Evolutionary conservation across 805 yeast species (phyloP).

Genomic region (Pichia membranifaciens): DNA sequence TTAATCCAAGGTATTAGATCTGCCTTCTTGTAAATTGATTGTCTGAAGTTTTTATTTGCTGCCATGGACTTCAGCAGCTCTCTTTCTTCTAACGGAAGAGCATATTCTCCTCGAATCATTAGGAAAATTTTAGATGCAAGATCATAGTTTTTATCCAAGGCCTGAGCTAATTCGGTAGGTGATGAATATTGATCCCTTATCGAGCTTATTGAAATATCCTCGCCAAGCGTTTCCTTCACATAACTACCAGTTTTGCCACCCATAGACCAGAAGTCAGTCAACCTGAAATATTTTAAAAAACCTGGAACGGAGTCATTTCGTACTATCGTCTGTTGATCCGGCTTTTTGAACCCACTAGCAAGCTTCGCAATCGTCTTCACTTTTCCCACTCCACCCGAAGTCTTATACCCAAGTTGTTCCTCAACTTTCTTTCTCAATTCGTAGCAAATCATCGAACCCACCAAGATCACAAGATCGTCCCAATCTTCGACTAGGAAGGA

Average conservation of each 20-base stretch:
- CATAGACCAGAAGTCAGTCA: conserved; percentile 79
- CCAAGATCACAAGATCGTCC: conserved; percentile 70
- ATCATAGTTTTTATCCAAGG: conserved; percentile 37
- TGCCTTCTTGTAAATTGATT: conserved; percentile 41
- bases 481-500: conserved; percentile 42
- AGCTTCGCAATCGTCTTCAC: conserved; percentile 78
- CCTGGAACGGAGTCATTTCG: conserved; percentile 39
- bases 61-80: conserved; percentile 79
- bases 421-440: conserved; percentile 50
- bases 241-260: conserved; percentile 84
- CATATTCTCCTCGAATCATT: conserved; percentile 58
- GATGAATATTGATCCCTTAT: conserved; percentile 45
- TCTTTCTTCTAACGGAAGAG: conserved; percentile 49
- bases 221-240: conserved; percentile 41
- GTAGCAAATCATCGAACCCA: conserved; percentile 58
- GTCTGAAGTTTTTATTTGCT: conserved; percentile 74
- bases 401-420: conserved; percentile 63
- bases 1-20: conserved; percentile 75
- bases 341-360: conserved; percentile 81
- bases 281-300: conserved; percentile 56
- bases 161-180: conserved; percentile 30
- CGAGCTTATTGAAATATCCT: conserved; percentile 33
- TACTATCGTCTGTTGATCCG: conserved; percentile 78
- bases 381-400: conserved; percentile 82
- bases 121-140: conserved; percentile 52